These are phyloP conservation scores for Laetiporus sulphureus DNA, from an alignment of 1,284 basidiomycete genomes.

Conservation along the genomic window DNA sequence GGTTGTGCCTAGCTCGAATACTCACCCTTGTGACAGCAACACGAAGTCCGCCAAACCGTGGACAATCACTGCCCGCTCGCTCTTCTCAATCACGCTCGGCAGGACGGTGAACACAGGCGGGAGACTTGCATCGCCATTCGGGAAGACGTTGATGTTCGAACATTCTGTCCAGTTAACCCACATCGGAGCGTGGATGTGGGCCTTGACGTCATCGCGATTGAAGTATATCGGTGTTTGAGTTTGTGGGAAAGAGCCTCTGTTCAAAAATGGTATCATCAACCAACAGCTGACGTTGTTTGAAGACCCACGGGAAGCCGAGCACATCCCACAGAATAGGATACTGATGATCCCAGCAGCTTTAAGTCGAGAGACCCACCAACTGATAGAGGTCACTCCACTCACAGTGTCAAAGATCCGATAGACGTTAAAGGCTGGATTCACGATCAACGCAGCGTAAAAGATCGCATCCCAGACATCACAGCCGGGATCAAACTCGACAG, in stretches of 20 bases:
- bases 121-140: conserved; percentile 48
- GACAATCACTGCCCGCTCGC: conserved; percentile 56
- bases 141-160: conserved; percentile 53
- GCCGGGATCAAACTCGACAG: conserved; percentile 33
- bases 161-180: conserved; percentile 61
- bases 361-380: not conserved
- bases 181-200: conserved; percentile 61
- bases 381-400: conserved; percentile 17
- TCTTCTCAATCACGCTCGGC: conserved; percentile 72
- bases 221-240: conserved; percentile 52
- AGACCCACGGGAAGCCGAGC: conserved; percentile 62
- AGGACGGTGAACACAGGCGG: conserved; percentile 60
- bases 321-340: conserved; percentile 66
- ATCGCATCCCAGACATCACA: conserved; percentile 67
- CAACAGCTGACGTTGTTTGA: not conserved
- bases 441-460: conserved; percentile 46
- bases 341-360: conserved; percentile 18
- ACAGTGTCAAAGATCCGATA: conserved; percentile 70
- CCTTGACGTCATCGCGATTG: conserved; percentile 65
- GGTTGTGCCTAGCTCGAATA: not conserved
- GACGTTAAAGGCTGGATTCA: conserved; percentile 73
- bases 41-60: conserved; percentile 71
- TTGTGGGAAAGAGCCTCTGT: conserved; percentile 46
- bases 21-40: conserved; percentile 65
- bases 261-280: not conserved